Base-by-base conservation (phyloP, 2,329 filamentous ascomycete genomes). In the Colletotrichum karsti region DNA sequence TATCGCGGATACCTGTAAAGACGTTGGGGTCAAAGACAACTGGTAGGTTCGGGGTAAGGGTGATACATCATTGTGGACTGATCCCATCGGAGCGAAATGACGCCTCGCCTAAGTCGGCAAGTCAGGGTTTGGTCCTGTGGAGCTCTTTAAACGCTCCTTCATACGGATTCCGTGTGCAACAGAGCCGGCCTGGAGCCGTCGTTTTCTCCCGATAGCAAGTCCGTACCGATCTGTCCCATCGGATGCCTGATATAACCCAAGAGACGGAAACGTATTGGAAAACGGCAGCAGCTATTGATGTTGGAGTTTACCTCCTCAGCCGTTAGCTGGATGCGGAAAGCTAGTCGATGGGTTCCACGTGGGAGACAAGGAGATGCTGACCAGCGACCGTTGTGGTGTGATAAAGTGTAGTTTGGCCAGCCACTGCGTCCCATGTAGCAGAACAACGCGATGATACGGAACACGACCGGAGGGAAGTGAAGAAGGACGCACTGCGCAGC, bases 21-120 rank as follows among this genome's bases (percentile, higher is more conserved):
- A 56, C 42, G 42, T 67, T 53, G 50, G 58, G 42, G 51, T 37
- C 41, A 26, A 13, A 48, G 28, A 42, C 58, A 54, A 48, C 20
- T 35, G 33, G 26, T 9, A 35, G 53, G 48, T 48, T 65, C 64
- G 67, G 56, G 60, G 60, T 69, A 60, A 30, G 53, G 26, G 28
- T 28, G 46, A 48, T 62, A 65, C 60, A 65, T 69, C 57, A 56
- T 65, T 64, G 68, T 71, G 69, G 69, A 70, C 69, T 71, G 69
- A 71, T 70, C 42, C 58, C 28, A 28, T 61, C 28, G 69, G 69
- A 66, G 62, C 66, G 54, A 71, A 42, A 70, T 70, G 67, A 71
- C 59, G 63, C 69, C 63, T 70, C 58, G 57, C 57, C 63, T 54
- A 53, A 58, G 53, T 63, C 67, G 58, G 67, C 67, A 69, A 69